Percentiles rank a stretch among this genome's conserved stretches.
Evolutionary conservation across 1,139 yeast genomes (phyloP).

Genomic region (Blastobotrys indianensis): DNA sequence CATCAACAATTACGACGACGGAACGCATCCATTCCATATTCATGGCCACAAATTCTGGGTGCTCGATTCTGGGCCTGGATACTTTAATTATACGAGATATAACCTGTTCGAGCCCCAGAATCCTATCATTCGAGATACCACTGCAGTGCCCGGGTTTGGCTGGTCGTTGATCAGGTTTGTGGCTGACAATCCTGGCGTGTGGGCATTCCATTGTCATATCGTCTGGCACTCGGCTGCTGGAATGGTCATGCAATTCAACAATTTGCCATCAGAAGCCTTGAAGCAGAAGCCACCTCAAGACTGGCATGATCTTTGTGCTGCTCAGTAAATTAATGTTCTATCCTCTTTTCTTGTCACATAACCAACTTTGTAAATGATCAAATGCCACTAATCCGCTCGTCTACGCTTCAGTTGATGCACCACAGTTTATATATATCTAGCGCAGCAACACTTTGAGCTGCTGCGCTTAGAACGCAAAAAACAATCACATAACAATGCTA

Average conservation of each 20-base stretch:
- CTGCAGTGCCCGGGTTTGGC: slow-evolving; percentile 53
- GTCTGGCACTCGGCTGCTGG: slow-evolving; percentile 66
- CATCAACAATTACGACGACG: slow-evolving; percentile 70
- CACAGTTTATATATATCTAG: background rate
- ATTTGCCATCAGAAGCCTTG: slow-evolving; percentile 19
- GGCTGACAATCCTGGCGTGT: slow-evolving; percentile 69
- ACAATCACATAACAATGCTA: background rate
- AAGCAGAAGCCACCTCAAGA: slow-evolving; percentile 20
- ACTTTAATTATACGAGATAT: slow-evolving; percentile 41
- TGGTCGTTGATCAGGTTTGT: slow-evolving; percentile 53
- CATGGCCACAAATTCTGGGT: slow-evolving; percentile 85
- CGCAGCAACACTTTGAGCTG: no score
- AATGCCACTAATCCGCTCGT: no score
- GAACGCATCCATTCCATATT: slow-evolving; percentile 88
- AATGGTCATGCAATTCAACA: slow-evolving; percentile 26
- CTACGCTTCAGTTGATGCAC: background rate
- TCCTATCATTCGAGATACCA: slow-evolving; percentile 61
- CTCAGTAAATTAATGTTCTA: background rate
- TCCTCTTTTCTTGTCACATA: background rate
- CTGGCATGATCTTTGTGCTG: slow-evolving; percentile 24
- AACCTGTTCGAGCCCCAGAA: slow-evolving; percentile 39
- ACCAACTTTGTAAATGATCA: background rate
- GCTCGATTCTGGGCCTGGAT: slow-evolving; percentile 42
- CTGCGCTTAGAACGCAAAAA: no score
- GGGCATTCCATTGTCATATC: slow-evolving; percentile 73